A percentile compares a stretch with the other conserved stretches of the same genome.
Conservation (phyloP, 2,329 filamentous ascomycete genomes). For the Chaetomiaceae sp. region DNA sequence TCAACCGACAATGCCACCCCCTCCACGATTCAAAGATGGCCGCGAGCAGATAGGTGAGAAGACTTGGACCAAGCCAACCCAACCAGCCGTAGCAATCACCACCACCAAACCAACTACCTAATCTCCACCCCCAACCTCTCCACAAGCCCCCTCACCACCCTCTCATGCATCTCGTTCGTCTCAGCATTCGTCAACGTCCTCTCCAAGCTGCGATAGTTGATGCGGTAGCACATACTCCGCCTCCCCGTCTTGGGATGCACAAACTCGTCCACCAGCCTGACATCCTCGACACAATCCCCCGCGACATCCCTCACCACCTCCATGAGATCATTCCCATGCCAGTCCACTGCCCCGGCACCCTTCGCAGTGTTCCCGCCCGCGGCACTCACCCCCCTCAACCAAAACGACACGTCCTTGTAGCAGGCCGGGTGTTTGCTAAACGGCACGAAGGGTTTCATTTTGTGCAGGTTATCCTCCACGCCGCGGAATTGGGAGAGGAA, state of each 20-base stretch:
- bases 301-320: conserved; percentile 81
- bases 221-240: conserved; percentile 83
- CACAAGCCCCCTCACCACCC: conserved; percentile 62
- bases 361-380: conserved; percentile 42
- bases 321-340: conserved; percentile 98
- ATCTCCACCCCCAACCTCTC: conserved; percentile 74
- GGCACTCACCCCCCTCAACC: conserved; percentile 56
- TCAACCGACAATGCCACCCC: background rate
- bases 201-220: conserved; percentile 91
- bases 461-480: conserved; percentile 47
- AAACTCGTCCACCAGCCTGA: conserved; percentile 79
- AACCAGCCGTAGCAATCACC: background rate
- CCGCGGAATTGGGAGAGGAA: conserved; percentile 83
- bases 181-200: conserved; percentile 82
- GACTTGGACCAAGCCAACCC: background rate
- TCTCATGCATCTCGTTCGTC: conserved; percentile 69
- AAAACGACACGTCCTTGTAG: conserved; percentile 92
- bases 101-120: conserved; percentile 42
- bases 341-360: conserved; percentile 42
- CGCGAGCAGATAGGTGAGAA: too few species aligned
- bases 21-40: background rate
- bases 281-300: conserved; percentile 84
- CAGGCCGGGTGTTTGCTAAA: conserved; percentile 91
- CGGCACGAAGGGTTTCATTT: conserved; percentile 64
- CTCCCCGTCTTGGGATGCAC: conserved; percentile 78